phyloP scores from a whole-genome alignment of 495 filamentous ascomycete species.

The Penicillium taxi region DNA sequence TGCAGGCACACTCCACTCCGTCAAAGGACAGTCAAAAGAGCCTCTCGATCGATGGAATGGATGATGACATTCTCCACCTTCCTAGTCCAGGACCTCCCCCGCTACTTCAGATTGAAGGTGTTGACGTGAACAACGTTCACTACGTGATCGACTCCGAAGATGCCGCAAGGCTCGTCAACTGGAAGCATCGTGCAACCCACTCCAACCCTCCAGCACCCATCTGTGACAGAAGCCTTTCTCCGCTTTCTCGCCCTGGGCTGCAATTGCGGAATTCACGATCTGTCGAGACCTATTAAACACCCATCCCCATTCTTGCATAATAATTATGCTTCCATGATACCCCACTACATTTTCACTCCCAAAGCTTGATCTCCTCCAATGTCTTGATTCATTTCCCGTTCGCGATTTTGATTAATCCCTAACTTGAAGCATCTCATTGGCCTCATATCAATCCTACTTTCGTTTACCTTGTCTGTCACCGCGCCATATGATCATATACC shows the following conservation, averaged over 20 bases:
- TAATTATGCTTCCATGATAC: no score
- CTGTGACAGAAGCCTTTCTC: constrained; percentile 16
- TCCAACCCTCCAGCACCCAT: constrained; percentile 3
- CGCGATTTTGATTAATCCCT: no score
- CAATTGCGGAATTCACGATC: constrained; percentile 20
- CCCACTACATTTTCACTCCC: no score
- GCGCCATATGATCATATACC: no score
- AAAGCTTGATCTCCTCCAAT: no score
- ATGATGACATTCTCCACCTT: constrained; percentile 35
- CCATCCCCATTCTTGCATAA: no score
- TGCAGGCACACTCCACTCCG: constrained; percentile 32
- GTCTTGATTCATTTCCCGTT: no score
- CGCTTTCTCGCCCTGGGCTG: constrained; percentile 17
- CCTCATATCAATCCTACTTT: no score
- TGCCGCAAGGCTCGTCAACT: constrained; percentile 30
- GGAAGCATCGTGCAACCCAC: constrained; percentile 21
- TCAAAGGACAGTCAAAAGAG: constrained; percentile 16
- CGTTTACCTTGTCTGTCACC: no score
- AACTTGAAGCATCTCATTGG: no score
- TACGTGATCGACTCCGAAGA: constrained; percentile 28
- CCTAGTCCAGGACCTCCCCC: constrained; percentile 25
- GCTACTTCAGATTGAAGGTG: constrained; percentile 28
- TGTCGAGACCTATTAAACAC: constrained; percentile 23
- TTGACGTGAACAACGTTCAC: constrained; percentile 34
- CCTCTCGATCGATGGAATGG: constrained; percentile 23